These are phyloP conservation scores for Gigaspora rosea DNA, from an alignment of 192 early-diverging fungal genomes.

Conservation along the genomic window DNA sequence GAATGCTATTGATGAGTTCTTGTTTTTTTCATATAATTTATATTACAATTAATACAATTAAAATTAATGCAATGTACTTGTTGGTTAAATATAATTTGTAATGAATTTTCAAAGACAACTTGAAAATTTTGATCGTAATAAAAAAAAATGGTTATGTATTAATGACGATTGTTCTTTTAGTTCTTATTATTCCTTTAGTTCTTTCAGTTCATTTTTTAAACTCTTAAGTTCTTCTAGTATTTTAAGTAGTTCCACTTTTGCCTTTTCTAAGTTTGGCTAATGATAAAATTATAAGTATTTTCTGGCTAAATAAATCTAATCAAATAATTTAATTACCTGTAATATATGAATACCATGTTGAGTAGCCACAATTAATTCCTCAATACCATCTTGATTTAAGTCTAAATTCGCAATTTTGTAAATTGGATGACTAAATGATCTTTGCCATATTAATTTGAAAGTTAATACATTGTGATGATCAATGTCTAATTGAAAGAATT, in stretches of 20 bases:
- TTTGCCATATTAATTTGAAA: constrained; percentile 50
- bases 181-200: too few species aligned
- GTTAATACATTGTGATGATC: not conserved
- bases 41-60: too few species aligned
- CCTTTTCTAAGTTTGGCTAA: not conserved
- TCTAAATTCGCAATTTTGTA: constrained; percentile 53
- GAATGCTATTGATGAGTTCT: too few species aligned
- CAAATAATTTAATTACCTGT: constrained; percentile 12
- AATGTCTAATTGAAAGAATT: not conserved
- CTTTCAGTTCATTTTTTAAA: too few species aligned
- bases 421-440: constrained; percentile 55
- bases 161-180: too few species aligned
- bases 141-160: too few species aligned
- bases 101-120: too few species aligned
- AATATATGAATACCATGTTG: constrained; percentile 48
- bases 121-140: too few species aligned
- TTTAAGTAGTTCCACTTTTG: not conserved
- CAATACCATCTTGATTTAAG: constrained; percentile 56
- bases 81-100: too few species aligned
- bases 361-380: constrained; percentile 55
- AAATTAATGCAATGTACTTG: too few species aligned
- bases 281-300: not conserved
- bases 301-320: not conserved
- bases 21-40: too few species aligned
- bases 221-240: not conserved